Percentiles rank a stretch among this genome's conserved stretches.
phyloP scores from a whole-genome alignment of 1,284 basidiomycete genomes.

The Chiua sp. region DNA sequence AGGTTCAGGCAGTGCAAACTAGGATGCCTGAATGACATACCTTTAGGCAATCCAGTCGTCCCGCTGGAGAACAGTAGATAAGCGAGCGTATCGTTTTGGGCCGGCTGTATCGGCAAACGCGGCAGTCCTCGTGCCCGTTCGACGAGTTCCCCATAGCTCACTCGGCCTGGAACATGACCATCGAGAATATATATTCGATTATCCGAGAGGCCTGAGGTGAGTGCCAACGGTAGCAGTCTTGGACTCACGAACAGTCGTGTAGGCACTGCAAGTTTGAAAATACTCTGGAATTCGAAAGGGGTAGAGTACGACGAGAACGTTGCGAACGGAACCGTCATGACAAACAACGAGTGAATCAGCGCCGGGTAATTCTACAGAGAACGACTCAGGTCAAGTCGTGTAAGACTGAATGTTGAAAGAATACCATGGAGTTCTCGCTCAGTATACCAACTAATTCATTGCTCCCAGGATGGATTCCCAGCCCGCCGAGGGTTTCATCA shows the following conservation, averaged over 20 bases:
- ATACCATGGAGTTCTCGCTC: slow-evolving; percentile 70
- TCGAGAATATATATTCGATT: slow-evolving; percentile 63
- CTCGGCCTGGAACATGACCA: slow-evolving; percentile 45
- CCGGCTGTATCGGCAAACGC: slow-evolving; percentile 49
- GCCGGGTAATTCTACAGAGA: slow-evolving; percentile 62
- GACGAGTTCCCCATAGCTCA: slow-evolving; percentile 54
- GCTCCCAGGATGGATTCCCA: slow-evolving; percentile 52
- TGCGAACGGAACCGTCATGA: slow-evolving; percentile 63
- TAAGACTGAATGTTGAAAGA: too few relatives aligned
- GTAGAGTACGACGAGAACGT: slow-evolving; percentile 71
- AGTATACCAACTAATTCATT: slow-evolving; percentile 70
- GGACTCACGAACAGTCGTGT: slow-evolving; percentile 70
- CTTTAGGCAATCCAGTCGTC: slow-evolving; percentile 79
- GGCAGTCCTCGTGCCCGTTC: slow-evolving; percentile 45
- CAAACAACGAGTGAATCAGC: slow-evolving; percentile 60
- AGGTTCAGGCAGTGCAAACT: too few relatives aligned
- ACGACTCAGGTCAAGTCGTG: too few relatives aligned
- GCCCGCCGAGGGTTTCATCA: slow-evolving; percentile 52
- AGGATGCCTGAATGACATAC: slow-evolving; percentile 37
- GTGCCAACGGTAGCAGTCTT: slow-evolving; percentile 51
- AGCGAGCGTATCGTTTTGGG: slow-evolving; percentile 61
- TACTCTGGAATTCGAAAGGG: slow-evolving; percentile 66
- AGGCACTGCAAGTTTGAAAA: slow-evolving; percentile 55
- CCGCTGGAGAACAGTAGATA: slow-evolving; percentile 81
- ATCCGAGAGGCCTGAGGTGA: slow-evolving; percentile 54